Evolutionary conservation across 202 grass and related monocot species (phyloP).

Genomic region (Eragrostis tef): DNA sequence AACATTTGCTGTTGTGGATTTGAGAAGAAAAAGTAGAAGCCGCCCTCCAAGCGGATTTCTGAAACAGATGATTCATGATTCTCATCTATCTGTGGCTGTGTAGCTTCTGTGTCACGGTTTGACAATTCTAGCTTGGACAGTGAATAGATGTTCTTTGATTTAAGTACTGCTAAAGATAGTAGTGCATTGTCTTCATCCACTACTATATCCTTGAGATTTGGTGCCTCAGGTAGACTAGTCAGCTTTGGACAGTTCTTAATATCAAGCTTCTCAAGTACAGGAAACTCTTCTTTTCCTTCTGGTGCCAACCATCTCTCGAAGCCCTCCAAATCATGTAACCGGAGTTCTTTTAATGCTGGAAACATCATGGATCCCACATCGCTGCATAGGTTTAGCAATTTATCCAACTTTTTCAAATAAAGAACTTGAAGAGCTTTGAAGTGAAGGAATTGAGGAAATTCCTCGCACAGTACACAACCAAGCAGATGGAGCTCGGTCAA

Average conservation of each 20-base stretch:
- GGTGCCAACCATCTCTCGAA: constrained; percentile 38
- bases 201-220: not conserved
- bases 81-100: not conserved
- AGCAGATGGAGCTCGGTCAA: constrained; percentile 26
- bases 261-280: not conserved
- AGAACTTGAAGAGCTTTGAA: constrained; percentile 35
- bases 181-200: not conserved
- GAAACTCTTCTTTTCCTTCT: not conserved
- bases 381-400: not conserved
- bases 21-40: not conserved
- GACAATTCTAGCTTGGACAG: accelerated
- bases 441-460: constrained; percentile 28
- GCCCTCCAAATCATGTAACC: not conserved
- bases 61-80: not conserved
- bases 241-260: constrained; percentile 31
- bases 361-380: not conserved
- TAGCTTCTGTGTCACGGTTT: not conserved
- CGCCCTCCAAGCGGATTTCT: not conserved
- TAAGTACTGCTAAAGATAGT: not conserved
- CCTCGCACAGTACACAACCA: not conserved
- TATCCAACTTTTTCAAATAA: not conserved
- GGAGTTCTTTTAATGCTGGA: constrained; percentile 12
- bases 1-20: not conserved
- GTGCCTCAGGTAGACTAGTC: not conserved
- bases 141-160: not conserved